A percentile compares a stretch with the other conserved stretches of the same genome.
phyloP scores from a whole-genome alignment of 805 yeast genomes.

The Starmerella tilneyi region DNA sequence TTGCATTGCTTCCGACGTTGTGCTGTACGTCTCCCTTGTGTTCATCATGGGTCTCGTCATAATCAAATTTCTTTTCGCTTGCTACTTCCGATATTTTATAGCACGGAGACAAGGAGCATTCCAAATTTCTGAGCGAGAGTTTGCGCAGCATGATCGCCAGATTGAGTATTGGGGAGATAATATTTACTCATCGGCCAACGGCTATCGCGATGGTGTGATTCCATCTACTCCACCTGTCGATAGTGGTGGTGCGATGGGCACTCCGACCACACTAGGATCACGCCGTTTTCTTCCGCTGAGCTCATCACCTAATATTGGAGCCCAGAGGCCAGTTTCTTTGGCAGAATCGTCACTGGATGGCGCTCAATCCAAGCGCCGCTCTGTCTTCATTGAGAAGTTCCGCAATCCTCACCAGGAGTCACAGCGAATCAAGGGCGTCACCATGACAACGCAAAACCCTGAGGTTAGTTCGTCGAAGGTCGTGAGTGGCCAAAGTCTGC shows the following conservation, averaged over 20 bases:
- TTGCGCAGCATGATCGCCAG: conserved; percentile 53
- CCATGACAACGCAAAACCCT: conserved; percentile 31
- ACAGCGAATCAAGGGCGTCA: conserved; percentile 21
- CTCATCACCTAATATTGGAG: conserved; percentile 10
- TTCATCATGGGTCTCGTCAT: conserved; percentile 75
- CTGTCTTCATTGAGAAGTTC: conserved; percentile 21
- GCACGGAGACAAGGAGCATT: conserved; percentile 75
- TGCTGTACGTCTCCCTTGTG: conserved; percentile 66
- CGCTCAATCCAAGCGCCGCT: conserved; percentile 17
- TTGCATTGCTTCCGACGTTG: conserved; percentile 82
- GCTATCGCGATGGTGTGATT: conserved; percentile 37
- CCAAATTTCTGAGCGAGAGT: conserved; percentile 43
- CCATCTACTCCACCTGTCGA: conserved; percentile 23
- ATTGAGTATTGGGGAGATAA: conserved; percentile 83
- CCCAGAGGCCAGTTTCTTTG: conserved; percentile 3
- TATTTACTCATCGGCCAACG: conserved; percentile 33
- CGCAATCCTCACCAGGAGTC: conserved; percentile 14
- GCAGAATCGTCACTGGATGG: background rate
- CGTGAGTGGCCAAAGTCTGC: conserved; percentile 29
- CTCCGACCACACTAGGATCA: conserved; percentile 4
- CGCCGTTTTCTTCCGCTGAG: conserved; percentile 1
- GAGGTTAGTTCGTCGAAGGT: conserved; percentile 28
- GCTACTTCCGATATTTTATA: conserved; percentile 78
- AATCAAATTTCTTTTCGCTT: conserved; percentile 71
- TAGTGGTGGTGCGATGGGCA: conserved; percentile 6